Conservation (phyloP, 2,329 filamentous ascomycete genomes). For the Uncinocarpus reesii region DNA sequence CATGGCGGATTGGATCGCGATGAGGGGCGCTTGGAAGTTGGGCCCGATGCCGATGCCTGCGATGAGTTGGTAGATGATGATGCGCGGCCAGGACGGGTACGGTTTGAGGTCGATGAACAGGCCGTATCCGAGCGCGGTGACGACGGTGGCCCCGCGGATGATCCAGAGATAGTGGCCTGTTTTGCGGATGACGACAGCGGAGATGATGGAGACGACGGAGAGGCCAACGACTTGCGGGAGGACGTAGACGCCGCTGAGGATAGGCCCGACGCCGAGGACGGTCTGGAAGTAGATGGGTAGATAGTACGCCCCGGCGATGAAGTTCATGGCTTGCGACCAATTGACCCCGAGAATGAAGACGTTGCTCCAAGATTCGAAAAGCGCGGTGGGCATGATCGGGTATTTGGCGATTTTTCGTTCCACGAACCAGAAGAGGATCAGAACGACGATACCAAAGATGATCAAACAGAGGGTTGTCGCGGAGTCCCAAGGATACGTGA, state of each 20-base stretch:
- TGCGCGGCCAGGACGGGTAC: conserved; percentile 43
- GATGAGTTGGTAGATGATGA: conserved; percentile 48
- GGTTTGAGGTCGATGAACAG: conserved; percentile 50
- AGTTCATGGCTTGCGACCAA: conserved; percentile 65
- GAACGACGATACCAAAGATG: conserved; percentile 56
- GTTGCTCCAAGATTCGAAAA: conserved; percentile 60
- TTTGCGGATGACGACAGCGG: conserved; percentile 62
- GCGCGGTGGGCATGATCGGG: conserved; percentile 63
- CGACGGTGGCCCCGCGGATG: conserved; percentile 49
- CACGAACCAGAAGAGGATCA: conserved; percentile 58
- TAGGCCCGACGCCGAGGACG: conserved; percentile 56
- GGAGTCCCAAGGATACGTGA: conserved; percentile 63
- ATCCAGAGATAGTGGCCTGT: conserved; percentile 55
- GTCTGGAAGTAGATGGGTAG: conserved; percentile 78
- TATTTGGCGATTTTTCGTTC: conserved; percentile 65
- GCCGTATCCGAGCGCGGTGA: conserved; percentile 57
- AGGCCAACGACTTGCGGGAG: conserved; percentile 60
- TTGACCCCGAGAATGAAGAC: conserved; percentile 54
- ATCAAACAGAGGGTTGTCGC: conserved; percentile 66
- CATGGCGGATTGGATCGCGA: conserved; percentile 55
- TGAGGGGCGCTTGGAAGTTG: conserved; percentile 53
- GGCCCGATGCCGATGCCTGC: conserved; percentile 52
- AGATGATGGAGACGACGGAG: conserved; percentile 51
- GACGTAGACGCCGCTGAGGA: conserved; percentile 64
- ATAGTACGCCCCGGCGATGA: conserved; percentile 70